Evolutionary conservation across 805 yeast species (phyloP), one percentile per base, ranked within the genome.

Genomic region (Sugiyamaella chiloensis): DNA sequence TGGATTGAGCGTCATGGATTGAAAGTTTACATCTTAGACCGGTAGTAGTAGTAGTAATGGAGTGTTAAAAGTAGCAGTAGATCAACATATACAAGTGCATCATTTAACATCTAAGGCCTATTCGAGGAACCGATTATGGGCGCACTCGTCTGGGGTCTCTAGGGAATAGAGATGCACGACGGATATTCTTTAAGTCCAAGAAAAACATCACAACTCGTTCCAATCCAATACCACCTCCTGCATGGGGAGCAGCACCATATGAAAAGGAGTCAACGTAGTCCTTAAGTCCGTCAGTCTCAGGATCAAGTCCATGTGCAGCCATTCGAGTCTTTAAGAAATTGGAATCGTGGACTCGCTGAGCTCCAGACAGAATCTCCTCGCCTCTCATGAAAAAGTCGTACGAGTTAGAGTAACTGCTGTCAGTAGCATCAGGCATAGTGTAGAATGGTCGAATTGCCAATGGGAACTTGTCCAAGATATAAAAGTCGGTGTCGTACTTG

Each of bases 321-420:
- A 93, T 81, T 73, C 98, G 82, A 71, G 85, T 79, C 60, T 72
- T 76, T 62, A 93, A 79, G 60, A 93, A 74, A 53, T 75, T 87
- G 43, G 95, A 82, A 68, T 93, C 98, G 67, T 93, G 99, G 60
- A 93, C 80, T 80, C 99, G 96, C 75, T 93, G 99, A 50, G 99
- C 99, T 62, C 99, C 99, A n/a, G 96, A 88, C 59, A 93, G 74
- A 61, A 93, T 93, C 73, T 93, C 99, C 74, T 93, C 99, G 66
- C 99, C 99, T 75, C 99, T 85, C 99, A 93, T 93, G 79, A 93
- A 93, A 83, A 93, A 93, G 74, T 93, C 99, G 67, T 91, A 93
- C 17, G 98, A 91, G 80, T 93, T 93, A 55, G 98, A 90, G 74
- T 90, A 90, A 60, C 84, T 78, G 55, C 96, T 81, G 72, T 93